phyloP scores from a whole-genome alignment of 1,139 yeast species.

The Protomyces macrosporus region DNA sequence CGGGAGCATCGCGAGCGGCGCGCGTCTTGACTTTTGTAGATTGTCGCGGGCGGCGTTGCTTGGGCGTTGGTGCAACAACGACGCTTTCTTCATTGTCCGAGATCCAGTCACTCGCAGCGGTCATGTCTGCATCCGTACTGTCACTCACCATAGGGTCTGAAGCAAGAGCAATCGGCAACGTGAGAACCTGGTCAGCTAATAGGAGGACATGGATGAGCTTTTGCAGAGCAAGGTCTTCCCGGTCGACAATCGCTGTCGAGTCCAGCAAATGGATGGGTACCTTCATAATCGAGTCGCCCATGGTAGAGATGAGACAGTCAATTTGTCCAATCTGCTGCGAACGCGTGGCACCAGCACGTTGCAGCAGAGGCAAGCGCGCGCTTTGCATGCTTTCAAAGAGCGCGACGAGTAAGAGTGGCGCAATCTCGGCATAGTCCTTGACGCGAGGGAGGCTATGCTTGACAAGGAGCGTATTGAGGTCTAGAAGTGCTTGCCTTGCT shows the following conservation, averaged over 20 bases:
- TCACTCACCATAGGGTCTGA: neutral
- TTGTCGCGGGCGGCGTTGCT: neutral
- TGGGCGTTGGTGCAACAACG: neutral
- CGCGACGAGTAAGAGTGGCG: conserved; percentile 11
- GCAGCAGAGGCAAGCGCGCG: neutral
- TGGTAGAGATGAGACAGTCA: neutral
- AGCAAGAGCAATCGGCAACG: neutral
- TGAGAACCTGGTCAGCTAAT: neutral
- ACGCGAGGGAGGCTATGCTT: conserved; percentile 2
- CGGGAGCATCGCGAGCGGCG: neutral
- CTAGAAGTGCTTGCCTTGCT: neutral
- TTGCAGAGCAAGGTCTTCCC: neutral
- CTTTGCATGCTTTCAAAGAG: conserved; percentile 11
- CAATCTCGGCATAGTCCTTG: neutral
- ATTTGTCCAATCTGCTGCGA: neutral
- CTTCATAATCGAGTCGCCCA: neutral
- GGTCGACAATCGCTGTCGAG: neutral
- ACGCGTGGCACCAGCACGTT: neutral
- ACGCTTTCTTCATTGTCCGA: neutral
- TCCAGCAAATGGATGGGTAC: neutral
- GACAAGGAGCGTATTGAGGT: neutral
- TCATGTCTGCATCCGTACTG: neutral
- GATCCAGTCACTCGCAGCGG: neutral
- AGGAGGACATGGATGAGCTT: neutral
- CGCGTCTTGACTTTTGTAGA: neutral